Evolutionary conservation across 495 filamentous ascomycete genomes (phyloP).

Genomic region (Emericellopsis terricola): DNA sequence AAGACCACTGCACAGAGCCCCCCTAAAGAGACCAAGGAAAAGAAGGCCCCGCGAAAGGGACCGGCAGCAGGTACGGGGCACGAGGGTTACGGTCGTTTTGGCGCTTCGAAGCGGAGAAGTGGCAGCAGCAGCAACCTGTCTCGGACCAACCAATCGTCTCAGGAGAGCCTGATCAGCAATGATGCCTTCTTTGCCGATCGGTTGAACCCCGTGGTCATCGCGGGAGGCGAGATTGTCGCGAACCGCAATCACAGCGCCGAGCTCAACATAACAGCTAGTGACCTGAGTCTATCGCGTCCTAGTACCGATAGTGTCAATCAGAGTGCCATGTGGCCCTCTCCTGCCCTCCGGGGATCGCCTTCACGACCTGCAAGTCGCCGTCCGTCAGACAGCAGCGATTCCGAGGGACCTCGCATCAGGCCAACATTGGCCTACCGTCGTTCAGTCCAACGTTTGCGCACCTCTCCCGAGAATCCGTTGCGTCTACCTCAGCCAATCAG

Average conservation of each 20-base stretch:
- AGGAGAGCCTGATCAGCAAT: conserved; percentile 24
- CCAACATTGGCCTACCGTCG: conserved; percentile 31
- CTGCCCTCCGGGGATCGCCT: conserved; percentile 16
- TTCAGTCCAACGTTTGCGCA: conserved; percentile 29
- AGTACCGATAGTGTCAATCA: conserved; percentile 25
- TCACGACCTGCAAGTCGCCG: conserved; percentile 12
- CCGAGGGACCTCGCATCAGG: conserved; percentile 19
- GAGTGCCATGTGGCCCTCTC: conserved; percentile 33
- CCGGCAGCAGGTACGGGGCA: conserved; percentile 87
- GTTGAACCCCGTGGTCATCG: conserved; percentile 74
- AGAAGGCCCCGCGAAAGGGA: conserved; percentile 51
- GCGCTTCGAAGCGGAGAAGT: conserved; percentile 37
- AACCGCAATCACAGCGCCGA: conserved; percentile 35
- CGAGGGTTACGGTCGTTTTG: conserved; percentile 79
- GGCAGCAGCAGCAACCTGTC: conserved; percentile 27
- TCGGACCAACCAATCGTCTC: conserved; percentile 28
- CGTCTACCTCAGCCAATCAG: conserved; percentile 24
- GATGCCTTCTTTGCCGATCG: conserved; percentile 48
- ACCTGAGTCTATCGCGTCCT: conserved; percentile 34
- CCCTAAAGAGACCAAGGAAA: conserved; percentile 23
- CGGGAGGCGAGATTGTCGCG: conserved; percentile 48
- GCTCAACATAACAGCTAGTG: conserved; percentile 43
- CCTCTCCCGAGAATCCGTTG: conserved; percentile 16
- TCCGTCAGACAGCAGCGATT: conserved; percentile 34
- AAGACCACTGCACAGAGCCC: conserved; percentile 41